Evolutionary conservation across 345 rosid species (phyloP).

Genomic region (Lepidium sativum): DNA sequence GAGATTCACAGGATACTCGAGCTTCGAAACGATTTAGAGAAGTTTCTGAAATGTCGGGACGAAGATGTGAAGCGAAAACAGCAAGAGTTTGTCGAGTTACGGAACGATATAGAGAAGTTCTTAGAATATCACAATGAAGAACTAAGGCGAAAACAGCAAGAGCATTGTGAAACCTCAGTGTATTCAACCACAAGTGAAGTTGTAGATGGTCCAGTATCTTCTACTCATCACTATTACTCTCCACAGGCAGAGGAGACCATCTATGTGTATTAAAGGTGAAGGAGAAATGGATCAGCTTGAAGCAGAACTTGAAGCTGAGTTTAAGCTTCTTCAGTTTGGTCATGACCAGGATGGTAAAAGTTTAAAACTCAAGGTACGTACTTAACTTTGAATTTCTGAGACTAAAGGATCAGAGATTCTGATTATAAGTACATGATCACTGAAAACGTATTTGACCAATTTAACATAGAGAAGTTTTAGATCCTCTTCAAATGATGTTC

Average conservation of each 20-base stretch:
- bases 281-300: slow-evolving; percentile 55
- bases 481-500: no score
- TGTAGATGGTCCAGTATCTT: slow-evolving; percentile 27
- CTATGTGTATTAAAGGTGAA: slow-evolving; percentile 16
- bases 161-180: slow-evolving; percentile 6
- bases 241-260: slow-evolving; percentile 15
- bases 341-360: slow-evolving; percentile 30
- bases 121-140: slow-evolving; percentile 32
- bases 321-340: slow-evolving; percentile 48
- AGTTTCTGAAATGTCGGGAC: slow-evolving; percentile 32
- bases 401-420: not conserved
- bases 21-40: slow-evolving; percentile 44
- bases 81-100: slow-evolving; percentile 26
- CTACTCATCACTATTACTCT: slow-evolving; percentile 20
- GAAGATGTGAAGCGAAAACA: slow-evolving; percentile 22
- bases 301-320: slow-evolving; percentile 71
- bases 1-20: slow-evolving; percentile 52
- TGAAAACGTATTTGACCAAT: not conserved
- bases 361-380: slow-evolving; percentile 29
- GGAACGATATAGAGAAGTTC: slow-evolving; percentile 42
- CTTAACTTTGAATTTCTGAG: not conserved
- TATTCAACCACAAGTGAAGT: slow-evolving; percentile 26
- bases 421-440: not conserved
- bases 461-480: no score
- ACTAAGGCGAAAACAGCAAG: slow-evolving; percentile 4